Base-by-base conservation (phyloP, 2,329 filamentous ascomycete species). In the Malbranchea zuffiana region DNA sequence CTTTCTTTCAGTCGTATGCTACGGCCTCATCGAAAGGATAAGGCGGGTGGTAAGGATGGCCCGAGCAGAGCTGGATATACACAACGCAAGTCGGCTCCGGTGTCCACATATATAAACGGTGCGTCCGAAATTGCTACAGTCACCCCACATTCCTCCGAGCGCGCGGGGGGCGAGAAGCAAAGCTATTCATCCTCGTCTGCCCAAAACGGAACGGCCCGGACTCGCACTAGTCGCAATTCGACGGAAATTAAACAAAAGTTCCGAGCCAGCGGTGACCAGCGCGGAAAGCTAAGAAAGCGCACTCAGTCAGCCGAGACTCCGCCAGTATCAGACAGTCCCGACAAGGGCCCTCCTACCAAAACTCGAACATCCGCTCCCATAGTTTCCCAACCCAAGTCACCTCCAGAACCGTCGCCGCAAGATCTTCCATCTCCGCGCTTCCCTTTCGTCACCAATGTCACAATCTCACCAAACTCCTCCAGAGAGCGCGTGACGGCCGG, bases 201-300 rank as follows among this genome's bases (percentile, higher is more conserved):
- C 12, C n/a, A 21, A 20, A 18, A 13, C 6, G 34, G 32, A 5
- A n/a, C 8, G 13, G 25, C 18, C n/a, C 28, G 34, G 12, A 11
- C 17, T n/a, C 41, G 16, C 12, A 18, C 32, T 6, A 24, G 23
- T 35, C 24, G 33, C 20, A 43, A 40, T 24, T 40, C 41, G 2
- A 31, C 32, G 18, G 41, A 43, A 15, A 16, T 43, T 19, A 32
- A 40, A 26, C 34, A 43, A 12, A 43, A 33, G 18, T 25, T 40
- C 11, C 41, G 41, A 12, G 27, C 30, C 6, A 29, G n/a, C 12
- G 12, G 30, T 23, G 36, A 18, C 11, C 30, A 38, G 20, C 28
- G 34, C 10, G 34, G 24, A 29, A 38, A 32, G 28, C 16, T 38
- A 20, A 13, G 35, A 10, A 38, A 38, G 21, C 35, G 35, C 10